Percentiles rank a stretch among this genome's conserved stretches.
Evolutionary conservation across 2,329 filamentous ascomycete genomes (phyloP).

Genomic region (Rasamsonia emersonii): DNA sequence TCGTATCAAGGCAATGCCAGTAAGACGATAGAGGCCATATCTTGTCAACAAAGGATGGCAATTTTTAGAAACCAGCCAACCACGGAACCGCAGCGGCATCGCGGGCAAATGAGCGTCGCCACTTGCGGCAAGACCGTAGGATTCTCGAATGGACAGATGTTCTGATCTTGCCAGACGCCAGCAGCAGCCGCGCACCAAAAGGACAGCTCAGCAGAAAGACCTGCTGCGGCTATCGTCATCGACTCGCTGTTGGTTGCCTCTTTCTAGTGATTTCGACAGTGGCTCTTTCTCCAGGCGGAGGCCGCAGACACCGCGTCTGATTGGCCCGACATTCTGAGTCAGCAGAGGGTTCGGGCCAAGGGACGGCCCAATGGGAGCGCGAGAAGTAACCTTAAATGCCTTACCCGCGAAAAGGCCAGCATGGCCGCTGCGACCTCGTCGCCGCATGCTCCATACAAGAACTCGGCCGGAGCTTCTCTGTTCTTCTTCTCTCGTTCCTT

Average conservation of each 20-base stretch:
- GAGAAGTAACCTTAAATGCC: slow-evolving; percentile 31
- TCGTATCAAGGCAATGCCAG: too few species aligned
- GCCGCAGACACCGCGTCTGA: too few species aligned
- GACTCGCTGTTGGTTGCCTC: slow-evolving; percentile 2
- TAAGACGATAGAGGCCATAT: too few species aligned
- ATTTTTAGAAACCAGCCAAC: too few species aligned
- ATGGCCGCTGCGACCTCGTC: slow-evolving; percentile 29
- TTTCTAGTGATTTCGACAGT: slow-evolving; percentile 27
- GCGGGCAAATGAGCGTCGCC: too few species aligned
- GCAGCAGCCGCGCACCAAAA: too few species aligned
- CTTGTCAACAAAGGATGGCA: too few species aligned
- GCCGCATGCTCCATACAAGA: slow-evolving; percentile 27
- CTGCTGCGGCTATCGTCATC: too few species aligned
- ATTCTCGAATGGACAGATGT: slow-evolving; percentile 1
- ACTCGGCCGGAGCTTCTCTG: slow-evolving; percentile 13
- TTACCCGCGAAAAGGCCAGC: slow-evolving; percentile 33
- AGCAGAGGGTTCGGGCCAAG: slow-evolving; percentile 10
- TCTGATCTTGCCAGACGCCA: slow-evolving; percentile 5
- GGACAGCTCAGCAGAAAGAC: slow-evolving; percentile 6
- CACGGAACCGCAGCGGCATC: too few species aligned
- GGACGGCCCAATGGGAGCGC: slow-evolving; percentile 24
- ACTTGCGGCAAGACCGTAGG: too few species aligned
- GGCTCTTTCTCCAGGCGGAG: slow-evolving; percentile 8
- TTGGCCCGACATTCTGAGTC: slow-evolving; percentile 17
- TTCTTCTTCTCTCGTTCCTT: slow-evolving; percentile 12